Conservation (phyloP, 441 rosid species). For the Raphanus hybrid region DNA sequence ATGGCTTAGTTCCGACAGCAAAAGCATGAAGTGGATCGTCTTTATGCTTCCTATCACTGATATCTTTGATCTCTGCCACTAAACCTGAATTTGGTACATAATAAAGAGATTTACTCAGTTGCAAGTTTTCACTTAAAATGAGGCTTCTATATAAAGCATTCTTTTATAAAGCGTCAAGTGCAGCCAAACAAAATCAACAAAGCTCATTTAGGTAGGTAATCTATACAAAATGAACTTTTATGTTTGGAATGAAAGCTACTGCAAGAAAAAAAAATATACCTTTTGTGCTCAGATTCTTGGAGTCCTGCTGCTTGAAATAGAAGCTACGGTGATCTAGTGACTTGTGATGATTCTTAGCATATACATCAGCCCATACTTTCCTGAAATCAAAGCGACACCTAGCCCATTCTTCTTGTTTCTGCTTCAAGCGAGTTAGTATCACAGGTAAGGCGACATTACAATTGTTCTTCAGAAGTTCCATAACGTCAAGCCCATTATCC, state of each 20-base stretch:
- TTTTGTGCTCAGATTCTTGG: slow-evolving; percentile 88
- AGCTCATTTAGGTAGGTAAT: slow-evolving; percentile 13
- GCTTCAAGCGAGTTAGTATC: slow-evolving; percentile 93
- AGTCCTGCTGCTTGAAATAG: slow-evolving; percentile 96
- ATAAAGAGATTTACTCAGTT: neutral
- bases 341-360: slow-evolving; percentile 92
- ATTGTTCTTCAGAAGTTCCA: slow-evolving; percentile 83
- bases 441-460: slow-evolving; percentile 86
- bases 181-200: slow-evolving; percentile 1
- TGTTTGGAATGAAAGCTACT: neutral
- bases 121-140: neutral
- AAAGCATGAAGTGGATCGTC: slow-evolving; percentile 83
- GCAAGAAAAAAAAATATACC: slow-evolving; percentile 49
- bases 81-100: slow-evolving; percentile 56
- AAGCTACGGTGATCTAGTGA: slow-evolving; percentile 98
- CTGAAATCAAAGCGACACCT: slow-evolving; percentile 93
- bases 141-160: slow-evolving; percentile 3
- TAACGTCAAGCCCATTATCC: slow-evolving; percentile 95
- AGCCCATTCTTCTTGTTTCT: slow-evolving; percentile 99
- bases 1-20: slow-evolving; percentile 76
- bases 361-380: slow-evolving; percentile 98
- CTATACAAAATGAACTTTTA: neutral
- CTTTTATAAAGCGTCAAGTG: neutral
- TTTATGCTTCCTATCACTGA: slow-evolving; percentile 79
- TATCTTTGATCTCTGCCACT: slow-evolving; percentile 87